Evolutionary conservation across 2,329 filamentous ascomycete genomes (phyloP).

Genomic region (Phialophora tarda): DNA sequence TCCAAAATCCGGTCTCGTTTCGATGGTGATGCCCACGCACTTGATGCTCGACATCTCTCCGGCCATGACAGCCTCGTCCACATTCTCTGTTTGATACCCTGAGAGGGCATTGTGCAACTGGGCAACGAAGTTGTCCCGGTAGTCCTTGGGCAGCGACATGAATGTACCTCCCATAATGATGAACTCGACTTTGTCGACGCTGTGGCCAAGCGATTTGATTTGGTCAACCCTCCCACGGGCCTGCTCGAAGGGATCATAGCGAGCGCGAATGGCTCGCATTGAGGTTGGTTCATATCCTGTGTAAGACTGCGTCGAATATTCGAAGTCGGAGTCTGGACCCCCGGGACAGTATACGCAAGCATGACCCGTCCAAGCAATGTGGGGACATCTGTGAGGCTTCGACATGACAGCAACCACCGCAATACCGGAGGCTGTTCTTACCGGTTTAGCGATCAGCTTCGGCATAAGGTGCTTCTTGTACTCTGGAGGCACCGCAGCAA

Average conservation of each 20-base stretch:
- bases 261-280: conserved; percentile 95
- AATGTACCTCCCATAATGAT: conserved; percentile 99
- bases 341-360: conserved; percentile 99
- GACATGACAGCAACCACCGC: conserved; percentile 99
- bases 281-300: conserved; percentile 98
- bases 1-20: conserved; percentile 96
- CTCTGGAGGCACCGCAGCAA: conserved; percentile 97
- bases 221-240: conserved; percentile 94
- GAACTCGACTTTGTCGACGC: conserved; percentile 98
- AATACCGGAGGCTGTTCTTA: conserved; percentile 93
- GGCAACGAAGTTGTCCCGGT: conserved; percentile 90
- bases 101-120: conserved; percentile 96
- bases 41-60: conserved; percentile 97
- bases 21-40: conserved; percentile 97
- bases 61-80: conserved; percentile 92
- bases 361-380: conserved; percentile 93
- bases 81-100: conserved; percentile 90
- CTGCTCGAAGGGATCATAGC: conserved; percentile 98
- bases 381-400: conserved; percentile 95
- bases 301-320: conserved; percentile 98
- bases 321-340: conserved; percentile 96
- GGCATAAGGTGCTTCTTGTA: conserved; percentile 99
- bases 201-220: conserved; percentile 92
- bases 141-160: conserved; percentile 90
- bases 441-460: conserved; percentile 95